Conservation (phyloP, 257 asterid species). For the Solanum lycopersicoides region DNA sequence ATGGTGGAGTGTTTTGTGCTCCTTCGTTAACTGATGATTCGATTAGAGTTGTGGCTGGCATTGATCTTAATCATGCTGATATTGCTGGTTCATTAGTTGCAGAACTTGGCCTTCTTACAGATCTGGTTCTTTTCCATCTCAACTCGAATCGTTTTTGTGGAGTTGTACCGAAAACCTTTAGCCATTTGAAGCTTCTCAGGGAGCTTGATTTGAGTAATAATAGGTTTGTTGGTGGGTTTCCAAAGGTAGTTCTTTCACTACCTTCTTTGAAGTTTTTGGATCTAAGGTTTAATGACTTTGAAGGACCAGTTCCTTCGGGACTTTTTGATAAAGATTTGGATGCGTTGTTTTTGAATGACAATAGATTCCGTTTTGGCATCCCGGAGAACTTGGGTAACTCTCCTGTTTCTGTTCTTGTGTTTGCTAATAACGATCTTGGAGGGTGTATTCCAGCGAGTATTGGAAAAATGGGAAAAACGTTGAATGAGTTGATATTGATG, state of each 20-base stretch:
- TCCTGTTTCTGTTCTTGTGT: constrained; percentile 57
- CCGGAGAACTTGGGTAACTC: constrained; percentile 61
- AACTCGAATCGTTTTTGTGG: constrained; percentile 75
- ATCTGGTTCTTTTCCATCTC: constrained; percentile 57
- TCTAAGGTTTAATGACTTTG: constrained; percentile 63
- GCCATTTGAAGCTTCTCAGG: constrained; percentile 23
- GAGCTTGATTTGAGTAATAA: constrained; percentile 72
- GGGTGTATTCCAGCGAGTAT: constrained; percentile 64
- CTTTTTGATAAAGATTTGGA: constrained; percentile 47
- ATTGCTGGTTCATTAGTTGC: constrained; percentile 63
- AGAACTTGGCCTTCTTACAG: constrained; percentile 51
- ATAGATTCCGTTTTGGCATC: constrained; percentile 47
- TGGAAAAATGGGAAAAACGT: constrained; percentile 45
- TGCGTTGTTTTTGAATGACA: constrained; percentile 57
- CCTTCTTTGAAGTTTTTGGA: constrained; percentile 50
- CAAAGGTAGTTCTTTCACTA: constrained; percentile 40
- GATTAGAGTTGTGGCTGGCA: constrained; percentile 49
- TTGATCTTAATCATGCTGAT: constrained; percentile 69
- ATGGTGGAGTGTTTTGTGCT: constrained; percentile 49
- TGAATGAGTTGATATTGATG: constrained; percentile 44
- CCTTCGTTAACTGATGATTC: constrained; percentile 27
- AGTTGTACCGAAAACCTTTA: constrained; percentile 31
- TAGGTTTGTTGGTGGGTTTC: constrained; percentile 62
- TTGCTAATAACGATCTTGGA: constrained; percentile 57
- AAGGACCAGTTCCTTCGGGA: constrained; percentile 42